Evolutionary conservation across 1,139 yeast genomes (phyloP), one percentile per base, ranked within the genome.

Genomic region (Debaryomyces subglobosus): DNA sequence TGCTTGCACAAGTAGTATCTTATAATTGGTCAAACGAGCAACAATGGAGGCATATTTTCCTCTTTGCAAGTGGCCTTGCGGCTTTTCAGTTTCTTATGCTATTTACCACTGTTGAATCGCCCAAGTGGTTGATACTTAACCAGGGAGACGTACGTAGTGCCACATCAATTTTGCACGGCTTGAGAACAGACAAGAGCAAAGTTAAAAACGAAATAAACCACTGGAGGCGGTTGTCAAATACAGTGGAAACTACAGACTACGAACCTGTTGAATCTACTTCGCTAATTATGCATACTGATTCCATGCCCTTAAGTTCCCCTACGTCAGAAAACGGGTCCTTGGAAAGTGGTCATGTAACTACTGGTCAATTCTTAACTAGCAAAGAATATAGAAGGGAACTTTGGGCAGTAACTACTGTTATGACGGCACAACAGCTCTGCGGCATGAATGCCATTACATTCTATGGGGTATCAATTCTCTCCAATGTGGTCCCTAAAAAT

Each of bases 371-470:
- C 48, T 39, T 70, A 23, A 53, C 62, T 2, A 49, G 42, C 3
- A 46, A 45, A 12, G 50, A 51, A 15, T 67, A 67, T 50, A 56
- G 67, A 27, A 57, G 55, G 18, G 72, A 71, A 48, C 53, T 67
- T 10, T 29, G 61, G 4, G 75, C 77, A 3, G 67, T 66, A 12
- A 51, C 64, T 3, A 53, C 71, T 7, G 57, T 72, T 34, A 70
- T 72, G 75, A 63, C 72, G 15, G 72, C 71, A 1, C 75, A 69
- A 53, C 78, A 73, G 56, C 58, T 72, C 49, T 66, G 71, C 44
- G 78, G 78, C 1, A 71, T 72, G 64, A 73, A 73, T 48, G 70
- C 76, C 16, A 70, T 72, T 37, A 71, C 73, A 0, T 72, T 68
- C 45, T 73, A 72, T 52, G 77, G 77, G 8, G 77, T 69, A 3